These are phyloP conservation scores for Claviceps paspali DNA, from an alignment of 2,329 filamentous ascomycete genomes.

Conservation along the genomic window DNA sequence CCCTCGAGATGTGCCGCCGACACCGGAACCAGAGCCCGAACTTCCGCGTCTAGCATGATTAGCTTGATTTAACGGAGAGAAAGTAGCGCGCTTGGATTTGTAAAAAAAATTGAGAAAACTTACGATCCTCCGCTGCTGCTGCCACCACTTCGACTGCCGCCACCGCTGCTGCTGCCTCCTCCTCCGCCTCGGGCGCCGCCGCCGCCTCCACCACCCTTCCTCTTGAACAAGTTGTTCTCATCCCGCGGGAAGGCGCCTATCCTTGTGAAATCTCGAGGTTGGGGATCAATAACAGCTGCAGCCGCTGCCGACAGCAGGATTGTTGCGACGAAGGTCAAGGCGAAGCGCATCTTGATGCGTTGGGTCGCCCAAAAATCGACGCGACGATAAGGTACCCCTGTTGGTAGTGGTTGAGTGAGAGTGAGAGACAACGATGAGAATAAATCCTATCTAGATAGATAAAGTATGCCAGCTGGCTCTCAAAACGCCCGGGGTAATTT, in stretches of 20 bases:
- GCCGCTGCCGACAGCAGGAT: conserved; percentile 4
- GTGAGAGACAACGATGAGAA: neutral
- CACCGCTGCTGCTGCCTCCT: conserved; percentile 12
- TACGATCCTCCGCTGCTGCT: conserved; percentile 7
- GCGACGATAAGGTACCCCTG: conserved; percentile 1
- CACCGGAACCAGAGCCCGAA: conserved; percentile 17
- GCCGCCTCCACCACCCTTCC: conserved; percentile 41
- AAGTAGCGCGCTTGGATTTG: neutral
- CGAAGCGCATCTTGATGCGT: conserved; percentile 7
- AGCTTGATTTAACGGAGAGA: neutral
- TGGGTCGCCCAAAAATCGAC: neutral
- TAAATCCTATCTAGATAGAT: neutral
- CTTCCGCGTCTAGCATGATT: conserved; percentile 14
- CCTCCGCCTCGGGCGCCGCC: conserved; percentile 30
- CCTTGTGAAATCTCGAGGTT: conserved; percentile 10
- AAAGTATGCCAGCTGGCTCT: neutral
- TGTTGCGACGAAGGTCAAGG: conserved; percentile 4
- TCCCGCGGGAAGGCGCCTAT: conserved; percentile 12
- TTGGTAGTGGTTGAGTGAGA: neutral
- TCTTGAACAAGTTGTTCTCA: conserved; percentile 38
- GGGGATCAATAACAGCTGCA: conserved; percentile 8
- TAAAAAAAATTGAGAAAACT: conserved; percentile 3
- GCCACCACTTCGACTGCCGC: conserved; percentile 8
- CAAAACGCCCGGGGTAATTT: too few species aligned
- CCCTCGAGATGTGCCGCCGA: conserved; percentile 36